Evolutionary conservation across 2,329 filamentous ascomycete genomes (phyloP).

Genomic region (Neobulgaria alba): DNA sequence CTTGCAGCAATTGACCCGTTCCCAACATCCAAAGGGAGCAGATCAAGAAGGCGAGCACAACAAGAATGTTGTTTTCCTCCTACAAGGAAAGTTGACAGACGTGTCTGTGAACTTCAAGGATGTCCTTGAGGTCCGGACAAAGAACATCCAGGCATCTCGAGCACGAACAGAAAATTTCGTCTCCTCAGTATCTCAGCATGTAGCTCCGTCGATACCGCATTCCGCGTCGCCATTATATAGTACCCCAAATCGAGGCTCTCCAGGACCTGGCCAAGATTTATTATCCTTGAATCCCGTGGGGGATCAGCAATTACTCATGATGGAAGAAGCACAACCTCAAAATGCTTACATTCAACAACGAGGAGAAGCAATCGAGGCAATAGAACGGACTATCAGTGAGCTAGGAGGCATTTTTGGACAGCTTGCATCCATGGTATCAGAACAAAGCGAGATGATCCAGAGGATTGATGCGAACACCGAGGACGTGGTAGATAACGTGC

Average conservation of each 20-base stretch:
- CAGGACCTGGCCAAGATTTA: conserved; percentile 59
- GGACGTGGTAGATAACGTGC: conserved; percentile 96
- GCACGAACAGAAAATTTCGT: conserved; percentile 96
- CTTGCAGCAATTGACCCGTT: conserved; percentile 68
- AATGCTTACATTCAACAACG: conserved; percentile 90
- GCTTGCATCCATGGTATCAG: conserved; percentile 90
- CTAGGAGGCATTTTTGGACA: conserved; percentile 90
- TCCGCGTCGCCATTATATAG: conserved; percentile 83
- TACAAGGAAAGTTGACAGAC: conserved; percentile 86
- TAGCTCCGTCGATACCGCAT: conserved; percentile 58
- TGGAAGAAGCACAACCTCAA: conserved; percentile 81
- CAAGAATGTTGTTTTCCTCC: conserved; percentile 88
- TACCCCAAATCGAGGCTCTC: conserved; percentile 56
- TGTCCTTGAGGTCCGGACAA: conserved; percentile 88
- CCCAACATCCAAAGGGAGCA: conserved; percentile 63
- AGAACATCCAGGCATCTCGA: conserved; percentile 92
- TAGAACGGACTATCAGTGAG: conserved; percentile 90
- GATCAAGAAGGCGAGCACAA: conserved; percentile 93
- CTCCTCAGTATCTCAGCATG: conserved; percentile 73
- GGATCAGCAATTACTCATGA: conserved; percentile 81
- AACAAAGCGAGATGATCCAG: conserved; percentile 97
- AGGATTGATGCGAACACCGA: conserved; percentile 96
- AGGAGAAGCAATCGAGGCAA: conserved; percentile 92
- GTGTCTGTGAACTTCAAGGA: conserved; percentile 96
- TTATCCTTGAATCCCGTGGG: conserved; percentile 77